phyloP scores from a whole-genome alignment of 495 filamentous ascomycete genomes.

The Bathelium albidoporum region DNA sequence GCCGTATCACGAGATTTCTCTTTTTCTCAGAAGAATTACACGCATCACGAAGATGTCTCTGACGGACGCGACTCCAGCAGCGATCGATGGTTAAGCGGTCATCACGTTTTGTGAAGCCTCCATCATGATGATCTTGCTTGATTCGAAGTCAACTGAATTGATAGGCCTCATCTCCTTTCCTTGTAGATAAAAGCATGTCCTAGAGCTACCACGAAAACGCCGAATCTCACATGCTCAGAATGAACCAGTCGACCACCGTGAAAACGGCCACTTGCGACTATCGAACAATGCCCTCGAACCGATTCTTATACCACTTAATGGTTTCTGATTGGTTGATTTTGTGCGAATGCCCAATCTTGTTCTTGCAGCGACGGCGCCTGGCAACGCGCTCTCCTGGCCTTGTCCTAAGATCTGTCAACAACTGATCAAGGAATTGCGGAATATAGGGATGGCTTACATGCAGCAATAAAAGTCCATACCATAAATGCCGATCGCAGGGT shows the following conservation, averaged over 20 bases:
- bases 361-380: constrained; percentile 82
- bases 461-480: constrained; percentile 99
- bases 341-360: constrained; percentile 76
- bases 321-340: constrained; percentile 88
- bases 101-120: constrained; percentile 2
- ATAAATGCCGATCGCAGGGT: constrained; percentile 98
- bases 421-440: background rate
- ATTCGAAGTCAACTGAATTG: background rate
- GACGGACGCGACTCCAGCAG: background rate
- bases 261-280: constrained; percentile 38
- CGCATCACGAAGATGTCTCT: background rate
- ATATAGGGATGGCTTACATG: constrained; percentile 55
- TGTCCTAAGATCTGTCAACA: constrained; percentile 43
- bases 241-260: background rate
- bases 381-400: constrained; percentile 96
- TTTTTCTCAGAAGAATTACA: background rate
- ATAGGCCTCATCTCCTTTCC: background rate
- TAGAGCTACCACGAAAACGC: background rate
- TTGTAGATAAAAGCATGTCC: background rate
- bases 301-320: constrained; percentile 99
- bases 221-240: background rate
- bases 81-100: constrained; percentile 3
- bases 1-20: background rate
- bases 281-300: constrained; percentile 96
- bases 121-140: constrained; percentile 3